Evolutionary conservation across 345 rosid species (phyloP).

Genomic region (Euclidium syriacum): DNA sequence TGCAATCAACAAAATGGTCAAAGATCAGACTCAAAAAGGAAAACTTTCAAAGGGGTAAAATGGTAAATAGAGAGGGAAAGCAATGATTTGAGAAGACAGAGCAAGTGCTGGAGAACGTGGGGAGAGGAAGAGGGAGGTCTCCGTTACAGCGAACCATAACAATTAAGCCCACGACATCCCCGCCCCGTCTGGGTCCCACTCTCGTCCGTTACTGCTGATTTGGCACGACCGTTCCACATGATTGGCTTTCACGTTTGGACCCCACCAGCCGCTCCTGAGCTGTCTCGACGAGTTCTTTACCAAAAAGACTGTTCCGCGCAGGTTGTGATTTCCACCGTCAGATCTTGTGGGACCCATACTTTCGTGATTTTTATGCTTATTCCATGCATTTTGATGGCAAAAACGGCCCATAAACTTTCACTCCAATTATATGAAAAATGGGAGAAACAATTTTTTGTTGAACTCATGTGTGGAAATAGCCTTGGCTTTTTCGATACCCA

Average conservation of each 20-base stretch:
- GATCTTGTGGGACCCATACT: conserved; percentile 26
- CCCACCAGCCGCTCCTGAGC: conserved; percentile 51
- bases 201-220: conserved; percentile 35
- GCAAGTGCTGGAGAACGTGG: conserved; percentile 52
- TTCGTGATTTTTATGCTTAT: neutral
- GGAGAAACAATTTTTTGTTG: no score
- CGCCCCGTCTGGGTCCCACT: conserved; percentile 23
- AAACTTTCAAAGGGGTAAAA: conserved; percentile 33
- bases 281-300: conserved; percentile 31
- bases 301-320: conserved; percentile 13
- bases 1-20: conserved; percentile 7
- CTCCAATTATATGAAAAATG: no score
- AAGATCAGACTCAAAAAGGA: neutral
- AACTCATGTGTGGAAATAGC: no score
- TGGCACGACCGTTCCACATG: conserved; percentile 48
- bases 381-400: no score
- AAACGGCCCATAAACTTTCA: no score
- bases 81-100: conserved; percentile 45
- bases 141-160: conserved; percentile 29
- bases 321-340: conserved; percentile 33
- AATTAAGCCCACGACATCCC: conserved; percentile 22
- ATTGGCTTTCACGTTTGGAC: conserved; percentile 44
- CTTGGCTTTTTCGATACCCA: no score
- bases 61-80: conserved; percentile 15
- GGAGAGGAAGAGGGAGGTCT: conserved; percentile 14